Percentiles rank a stretch among this genome's conserved stretches.
These are phyloP conservation scores for Leptographium flavum DNA, from an alignment of 2,329 filamentous ascomycete species.

Conservation along the genomic window DNA sequence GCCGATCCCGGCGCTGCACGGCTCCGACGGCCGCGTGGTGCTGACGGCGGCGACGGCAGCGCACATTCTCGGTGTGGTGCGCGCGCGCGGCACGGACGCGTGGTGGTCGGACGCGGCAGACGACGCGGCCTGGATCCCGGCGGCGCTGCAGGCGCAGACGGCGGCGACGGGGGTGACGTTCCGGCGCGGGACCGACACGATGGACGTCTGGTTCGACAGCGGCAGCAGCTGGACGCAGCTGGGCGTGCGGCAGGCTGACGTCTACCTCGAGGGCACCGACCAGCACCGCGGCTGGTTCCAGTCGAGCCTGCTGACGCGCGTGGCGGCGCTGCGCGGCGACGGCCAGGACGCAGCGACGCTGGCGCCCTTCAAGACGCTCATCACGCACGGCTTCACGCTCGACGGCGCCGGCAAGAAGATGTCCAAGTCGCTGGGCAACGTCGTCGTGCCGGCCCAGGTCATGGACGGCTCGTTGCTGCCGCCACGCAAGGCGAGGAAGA, in stretches of 20 bases:
- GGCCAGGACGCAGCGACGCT: slow-evolving; percentile 11
- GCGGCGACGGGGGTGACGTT: slow-evolving; percentile 38
- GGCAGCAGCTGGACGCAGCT: slow-evolving; percentile 76
- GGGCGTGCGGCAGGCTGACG: slow-evolving; percentile 46
- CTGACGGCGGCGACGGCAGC: slow-evolving; percentile 66
- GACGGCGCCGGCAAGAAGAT: slow-evolving; percentile 90
- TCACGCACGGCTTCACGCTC: slow-evolving; percentile 90
- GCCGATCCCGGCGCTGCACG: slow-evolving; percentile 83
- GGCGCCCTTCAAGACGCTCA: slow-evolving; percentile 73
- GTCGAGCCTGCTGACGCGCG: slow-evolving; percentile 77
- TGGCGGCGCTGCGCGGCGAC: slow-evolving; percentile 41
- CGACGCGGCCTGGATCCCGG: slow-evolving; percentile 64
- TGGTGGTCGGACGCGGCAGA: slow-evolving; percentile 81
- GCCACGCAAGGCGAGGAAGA: slow-evolving; percentile 42
- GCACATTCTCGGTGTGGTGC: slow-evolving; percentile 70
- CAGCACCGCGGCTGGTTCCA: slow-evolving; percentile 99
- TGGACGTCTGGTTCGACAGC: slow-evolving; percentile 99
- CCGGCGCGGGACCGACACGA: slow-evolving; percentile 75
- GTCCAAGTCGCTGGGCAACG: slow-evolving; percentile 94
- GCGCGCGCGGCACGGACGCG: slow-evolving; percentile 67
- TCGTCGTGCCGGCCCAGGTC: slow-evolving; percentile 66
- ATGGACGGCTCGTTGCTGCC: slow-evolving; percentile 72
- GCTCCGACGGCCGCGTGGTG: slow-evolving; percentile 59
- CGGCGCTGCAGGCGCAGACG: slow-evolving; percentile 32
- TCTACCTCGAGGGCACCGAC: slow-evolving; percentile 89